A percentile compares a stretch with the other conserved stretches of the same genome.
Evolutionary conservation across 2,329 filamentous ascomycete species (phyloP).

Genomic region (Pyrenophora graminea): DNA sequence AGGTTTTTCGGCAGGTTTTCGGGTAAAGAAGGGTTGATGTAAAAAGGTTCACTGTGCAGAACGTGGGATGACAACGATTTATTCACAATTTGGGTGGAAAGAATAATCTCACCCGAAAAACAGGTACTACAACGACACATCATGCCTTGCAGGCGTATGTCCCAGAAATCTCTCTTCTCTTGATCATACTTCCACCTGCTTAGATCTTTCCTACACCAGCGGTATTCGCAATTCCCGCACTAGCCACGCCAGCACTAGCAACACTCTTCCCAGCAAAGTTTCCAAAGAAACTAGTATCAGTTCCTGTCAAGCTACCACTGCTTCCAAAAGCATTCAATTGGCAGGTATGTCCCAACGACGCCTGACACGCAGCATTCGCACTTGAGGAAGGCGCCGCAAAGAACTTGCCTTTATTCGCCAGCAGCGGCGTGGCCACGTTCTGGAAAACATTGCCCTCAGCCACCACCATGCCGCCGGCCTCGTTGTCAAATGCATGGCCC

Average conservation of each 20-base stretch:
- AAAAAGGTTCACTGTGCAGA: too few relatives aligned
- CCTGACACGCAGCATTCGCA: slow-evolving; percentile 3
- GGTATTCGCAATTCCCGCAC: slow-evolving; percentile 2
- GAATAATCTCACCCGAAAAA: too few relatives aligned
- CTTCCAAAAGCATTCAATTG: slow-evolving; percentile 7
- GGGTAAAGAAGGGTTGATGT: too few relatives aligned
- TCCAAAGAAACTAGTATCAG: slow-evolving; percentile 9
- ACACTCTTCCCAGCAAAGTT: slow-evolving; percentile 12
- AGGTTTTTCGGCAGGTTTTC: neutral
- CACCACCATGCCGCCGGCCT: slow-evolving; percentile 6
- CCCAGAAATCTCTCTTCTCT: neutral
- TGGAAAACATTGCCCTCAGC: slow-evolving; percentile 23
- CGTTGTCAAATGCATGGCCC: slow-evolving; percentile 22
- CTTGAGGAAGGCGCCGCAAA: slow-evolving; percentile 5
- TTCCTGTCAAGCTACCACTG: slow-evolving; percentile 7
- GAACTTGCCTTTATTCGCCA: slow-evolving; percentile 2
- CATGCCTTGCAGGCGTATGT: too few relatives aligned
- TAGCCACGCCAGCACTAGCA: slow-evolving; percentile 2
- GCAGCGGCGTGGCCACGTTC: slow-evolving; percentile 10
- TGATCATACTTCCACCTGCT: too few relatives aligned
- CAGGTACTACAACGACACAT: neutral
- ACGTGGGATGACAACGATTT: too few relatives aligned
- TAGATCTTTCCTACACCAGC: slow-evolving; percentile 22
- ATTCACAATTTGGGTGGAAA: too few relatives aligned
- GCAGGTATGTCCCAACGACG: slow-evolving; percentile 11